These are phyloP conservation scores for Comarum palustre DNA, from an alignment of 306 rosid genomes.

Conservation along the genomic window DNA sequence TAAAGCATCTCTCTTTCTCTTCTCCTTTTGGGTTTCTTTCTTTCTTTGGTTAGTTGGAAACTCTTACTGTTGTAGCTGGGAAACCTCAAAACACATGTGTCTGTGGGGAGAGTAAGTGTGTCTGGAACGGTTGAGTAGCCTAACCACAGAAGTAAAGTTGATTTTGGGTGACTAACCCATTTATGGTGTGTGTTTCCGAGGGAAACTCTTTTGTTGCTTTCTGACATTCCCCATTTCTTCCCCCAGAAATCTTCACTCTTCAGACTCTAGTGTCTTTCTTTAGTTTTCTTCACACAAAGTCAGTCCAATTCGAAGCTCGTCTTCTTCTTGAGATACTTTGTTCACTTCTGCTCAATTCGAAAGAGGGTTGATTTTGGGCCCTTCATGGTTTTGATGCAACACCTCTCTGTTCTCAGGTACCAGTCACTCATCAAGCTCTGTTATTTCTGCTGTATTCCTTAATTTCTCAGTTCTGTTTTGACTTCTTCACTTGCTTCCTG, in stretches of 20 bases:
- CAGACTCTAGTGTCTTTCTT: neutral
- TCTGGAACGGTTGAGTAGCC: neutral
- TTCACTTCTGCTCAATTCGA: neutral
- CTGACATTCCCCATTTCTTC: neutral
- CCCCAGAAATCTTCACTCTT: neutral
- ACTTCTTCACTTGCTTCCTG: neutral
- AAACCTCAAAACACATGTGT: neutral
- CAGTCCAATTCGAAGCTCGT: neutral
- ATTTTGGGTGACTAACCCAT: neutral
- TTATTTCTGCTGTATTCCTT: neutral
- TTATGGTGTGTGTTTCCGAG: neutral
- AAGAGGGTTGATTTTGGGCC: conserved; percentile 1
- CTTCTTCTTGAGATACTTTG: neutral
- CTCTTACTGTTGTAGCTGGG: neutral
- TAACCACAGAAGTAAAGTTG: neutral
- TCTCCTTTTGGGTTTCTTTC: neutral
- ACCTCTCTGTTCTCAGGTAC: conserved; percentile 12
- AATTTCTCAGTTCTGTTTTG: neutral
- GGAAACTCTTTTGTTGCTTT: neutral
- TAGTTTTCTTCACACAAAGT: neutral
- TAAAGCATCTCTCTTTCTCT: neutral
- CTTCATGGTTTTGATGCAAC: neutral
- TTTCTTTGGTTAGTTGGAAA: neutral
- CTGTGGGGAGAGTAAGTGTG: neutral
- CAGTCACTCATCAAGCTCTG: neutral